Evolutionary conservation across 2,329 filamentous ascomycete species (phyloP).

Genomic region (Alternaria brassicicola): DNA sequence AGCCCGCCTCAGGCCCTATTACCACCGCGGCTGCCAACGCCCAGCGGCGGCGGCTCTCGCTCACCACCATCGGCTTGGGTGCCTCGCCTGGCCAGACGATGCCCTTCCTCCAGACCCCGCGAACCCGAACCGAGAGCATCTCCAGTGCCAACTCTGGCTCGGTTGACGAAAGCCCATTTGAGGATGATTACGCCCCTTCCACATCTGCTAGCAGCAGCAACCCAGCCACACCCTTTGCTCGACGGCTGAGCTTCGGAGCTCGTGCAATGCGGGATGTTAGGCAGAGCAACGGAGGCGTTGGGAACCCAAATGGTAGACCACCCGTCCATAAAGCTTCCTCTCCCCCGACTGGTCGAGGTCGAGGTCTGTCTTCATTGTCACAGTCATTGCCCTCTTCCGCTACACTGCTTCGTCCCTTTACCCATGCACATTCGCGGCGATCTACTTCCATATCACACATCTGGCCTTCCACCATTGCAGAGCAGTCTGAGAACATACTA

Average conservation of each 20-base stretch:
- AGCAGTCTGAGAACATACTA: conserved; percentile 38
- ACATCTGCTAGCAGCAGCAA: conserved; percentile 62
- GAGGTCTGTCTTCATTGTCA: conserved; percentile 61
- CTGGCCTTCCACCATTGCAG: conserved; percentile 38
- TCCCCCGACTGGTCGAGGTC: conserved; percentile 61
- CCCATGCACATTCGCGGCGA: conserved; percentile 29
- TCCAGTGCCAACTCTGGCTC: conserved; percentile 55
- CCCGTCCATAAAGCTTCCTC: conserved; percentile 58
- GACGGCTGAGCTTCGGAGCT: conserved; percentile 89
- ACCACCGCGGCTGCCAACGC: conserved; percentile 57
- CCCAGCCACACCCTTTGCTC: conserved; percentile 75
- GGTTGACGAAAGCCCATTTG: conserved; percentile 58
- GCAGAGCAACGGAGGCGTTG: conserved; percentile 55
- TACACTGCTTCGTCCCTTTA: conserved; percentile 30
- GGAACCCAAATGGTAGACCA: conserved; percentile 68
- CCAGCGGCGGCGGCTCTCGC: conserved; percentile 56
- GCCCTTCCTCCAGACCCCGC: conserved; percentile 49
- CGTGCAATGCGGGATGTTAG: conserved; percentile 76
- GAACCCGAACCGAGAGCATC: conserved; percentile 55
- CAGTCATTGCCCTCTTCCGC: conserved; percentile 39
- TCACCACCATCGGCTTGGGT: conserved; percentile 57
- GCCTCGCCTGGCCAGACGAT: conserved; percentile 52
- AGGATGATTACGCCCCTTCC: conserved; percentile 62
- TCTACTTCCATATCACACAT: conserved; percentile 35
- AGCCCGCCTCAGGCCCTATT: conserved; percentile 53